Conservation (phyloP, 2,329 filamentous ascomycete species). For the Aspergillus luchuensis region DNA sequence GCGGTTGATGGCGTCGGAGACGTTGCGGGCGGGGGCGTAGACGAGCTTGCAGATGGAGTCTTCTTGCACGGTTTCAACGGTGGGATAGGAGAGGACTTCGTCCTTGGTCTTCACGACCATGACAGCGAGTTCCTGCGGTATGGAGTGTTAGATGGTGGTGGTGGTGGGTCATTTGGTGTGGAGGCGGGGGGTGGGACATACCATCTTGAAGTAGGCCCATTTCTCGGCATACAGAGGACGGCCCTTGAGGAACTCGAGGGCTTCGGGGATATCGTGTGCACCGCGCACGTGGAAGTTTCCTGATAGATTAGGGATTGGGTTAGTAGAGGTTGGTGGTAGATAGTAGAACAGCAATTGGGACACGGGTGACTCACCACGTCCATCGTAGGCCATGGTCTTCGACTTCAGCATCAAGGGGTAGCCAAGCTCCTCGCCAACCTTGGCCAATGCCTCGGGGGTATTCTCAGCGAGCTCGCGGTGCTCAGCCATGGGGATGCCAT, state of each 20-base stretch:
- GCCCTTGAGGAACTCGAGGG: constrained; percentile 67
- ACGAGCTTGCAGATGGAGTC: constrained; percentile 94
- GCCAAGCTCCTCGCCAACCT: constrained; percentile 66
- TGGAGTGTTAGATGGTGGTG: constrained; percentile 15
- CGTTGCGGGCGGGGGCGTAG: constrained; percentile 77
- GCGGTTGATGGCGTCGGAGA: constrained; percentile 61
- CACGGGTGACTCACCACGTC: constrained; percentile 61
- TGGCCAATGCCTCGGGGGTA: constrained; percentile 62
- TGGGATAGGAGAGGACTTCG: constrained; percentile 73
- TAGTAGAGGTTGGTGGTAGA: neutral
- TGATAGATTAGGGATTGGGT: constrained; percentile 13
- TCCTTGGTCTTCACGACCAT: constrained; percentile 93
- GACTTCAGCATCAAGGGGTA: constrained; percentile 93
- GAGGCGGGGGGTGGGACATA: constrained; percentile 16
- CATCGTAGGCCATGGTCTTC: constrained; percentile 87
- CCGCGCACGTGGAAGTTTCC: constrained; percentile 69
- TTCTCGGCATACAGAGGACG: constrained; percentile 83
- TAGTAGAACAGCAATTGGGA: neutral
- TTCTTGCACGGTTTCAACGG: constrained; percentile 92
- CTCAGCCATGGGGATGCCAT: constrained; percentile 71
- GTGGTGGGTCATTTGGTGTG: neutral
- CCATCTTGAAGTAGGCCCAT: constrained; percentile 78
- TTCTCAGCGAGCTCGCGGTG: constrained; percentile 67
- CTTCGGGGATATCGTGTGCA: constrained; percentile 63
- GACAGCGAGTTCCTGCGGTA: constrained; percentile 72